Evolutionary conservation across 2,329 filamentous ascomycete genomes (phyloP).

Genomic region (Aspergillus aculeatinus): DNA sequence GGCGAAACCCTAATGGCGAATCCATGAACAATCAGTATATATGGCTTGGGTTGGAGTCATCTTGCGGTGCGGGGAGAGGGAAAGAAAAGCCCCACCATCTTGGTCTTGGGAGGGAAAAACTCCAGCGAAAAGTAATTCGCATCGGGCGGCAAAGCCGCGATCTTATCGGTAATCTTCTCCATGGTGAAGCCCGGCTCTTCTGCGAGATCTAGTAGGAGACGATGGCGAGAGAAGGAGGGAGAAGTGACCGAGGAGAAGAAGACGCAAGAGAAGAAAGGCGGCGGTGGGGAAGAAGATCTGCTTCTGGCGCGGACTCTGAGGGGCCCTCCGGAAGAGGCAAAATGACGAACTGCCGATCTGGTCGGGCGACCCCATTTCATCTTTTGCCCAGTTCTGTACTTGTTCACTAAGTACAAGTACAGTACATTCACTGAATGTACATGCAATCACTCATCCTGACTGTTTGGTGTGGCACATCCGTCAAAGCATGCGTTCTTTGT

Average conservation of each 20-base stretch:
- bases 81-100: constrained; percentile 59
- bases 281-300: constrained; percentile 16
- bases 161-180: constrained; percentile 94
- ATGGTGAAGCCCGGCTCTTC: constrained; percentile 44
- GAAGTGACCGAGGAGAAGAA: constrained; percentile 16
- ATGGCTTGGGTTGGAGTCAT: not conserved
- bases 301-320: constrained; percentile 1
- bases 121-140: constrained; percentile 92
- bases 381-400: not conserved
- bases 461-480: not conserved
- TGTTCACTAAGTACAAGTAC: no score
- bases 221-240: constrained; percentile 10
- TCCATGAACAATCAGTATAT: constrained; percentile 15
- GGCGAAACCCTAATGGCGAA: constrained; percentile 65
- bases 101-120: constrained; percentile 98
- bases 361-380: not conserved
- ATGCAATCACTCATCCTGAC: not conserved
- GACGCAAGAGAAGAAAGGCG: constrained; percentile 19
- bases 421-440: not conserved
- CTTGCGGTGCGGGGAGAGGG: constrained; percentile 23
- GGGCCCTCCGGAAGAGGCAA: constrained; percentile 6
- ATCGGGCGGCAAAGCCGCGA: constrained; percentile 79
- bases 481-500: not conserved
- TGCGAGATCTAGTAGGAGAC: constrained; percentile 1
- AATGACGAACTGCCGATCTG: constrained; percentile 6